A percentile compares a stretch with the other conserved stretches of the same genome.
These are phyloP conservation scores for Phytopythium litorale DNA, from an alignment of 352 stramenopile genomes.

Conservation along the genomic window DNA sequence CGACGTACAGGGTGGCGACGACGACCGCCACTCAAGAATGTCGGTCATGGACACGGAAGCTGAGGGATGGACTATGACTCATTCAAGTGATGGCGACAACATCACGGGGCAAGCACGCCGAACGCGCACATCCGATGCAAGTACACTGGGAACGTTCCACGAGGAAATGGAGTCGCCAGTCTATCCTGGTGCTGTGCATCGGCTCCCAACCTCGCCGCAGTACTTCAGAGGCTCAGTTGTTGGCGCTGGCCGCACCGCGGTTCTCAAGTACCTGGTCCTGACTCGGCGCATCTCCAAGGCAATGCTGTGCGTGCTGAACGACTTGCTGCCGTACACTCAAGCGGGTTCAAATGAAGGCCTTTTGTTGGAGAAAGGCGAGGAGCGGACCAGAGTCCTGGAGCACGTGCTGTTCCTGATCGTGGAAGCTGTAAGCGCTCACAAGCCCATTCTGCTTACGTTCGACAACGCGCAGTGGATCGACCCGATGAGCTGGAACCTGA, in stretches of 20 bases:
- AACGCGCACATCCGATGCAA: constrained; percentile 13
- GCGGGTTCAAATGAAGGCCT: constrained; percentile 19
- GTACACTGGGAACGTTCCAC: constrained; percentile 20
- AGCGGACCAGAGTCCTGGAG: constrained; percentile 40
- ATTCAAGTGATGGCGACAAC: background rate
- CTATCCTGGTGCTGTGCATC: background rate
- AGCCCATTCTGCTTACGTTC: constrained; percentile 64
- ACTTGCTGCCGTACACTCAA: constrained; percentile 48
- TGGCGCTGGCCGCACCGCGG: constrained; percentile 10
- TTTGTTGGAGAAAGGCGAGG: constrained; percentile 30
- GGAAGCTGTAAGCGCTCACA: constrained; percentile 38
- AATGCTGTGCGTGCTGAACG: constrained; percentile 40
- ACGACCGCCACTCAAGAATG: constrained; percentile 1
- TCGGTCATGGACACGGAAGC: background rate
- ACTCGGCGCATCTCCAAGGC: constrained; percentile 36
- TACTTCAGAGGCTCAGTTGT: constrained; percentile 3
- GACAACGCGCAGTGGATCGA: constrained; percentile 83
- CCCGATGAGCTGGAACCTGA: constrained; percentile 48
- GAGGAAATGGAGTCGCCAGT: constrained; percentile 8
- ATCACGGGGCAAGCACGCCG: background rate
- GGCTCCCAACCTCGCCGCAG: constrained; percentile 2
- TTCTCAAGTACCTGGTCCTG: constrained; percentile 56
- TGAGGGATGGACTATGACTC: background rate
- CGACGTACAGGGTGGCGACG: background rate
- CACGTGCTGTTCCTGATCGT: constrained; percentile 57